Conservation (phyloP, 1,284 basidiomycete genomes). For the Boletus sp. region DNA sequence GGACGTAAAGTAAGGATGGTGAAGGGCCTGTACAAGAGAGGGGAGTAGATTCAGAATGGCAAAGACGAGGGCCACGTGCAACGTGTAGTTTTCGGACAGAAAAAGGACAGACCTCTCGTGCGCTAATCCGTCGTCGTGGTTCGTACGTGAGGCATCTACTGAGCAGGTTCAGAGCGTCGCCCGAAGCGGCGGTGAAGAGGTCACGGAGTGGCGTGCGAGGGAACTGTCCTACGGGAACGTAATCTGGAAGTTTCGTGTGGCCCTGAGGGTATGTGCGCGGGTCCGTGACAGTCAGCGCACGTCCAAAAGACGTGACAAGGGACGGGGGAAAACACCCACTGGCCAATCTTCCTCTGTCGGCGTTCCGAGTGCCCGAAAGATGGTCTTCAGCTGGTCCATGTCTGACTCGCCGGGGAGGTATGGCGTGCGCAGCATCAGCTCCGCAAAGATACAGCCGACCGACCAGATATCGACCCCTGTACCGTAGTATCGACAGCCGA, state of each 20-base stretch:
- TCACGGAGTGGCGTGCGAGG: slow-evolving; percentile 79
- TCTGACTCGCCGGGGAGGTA: slow-evolving; percentile 93
- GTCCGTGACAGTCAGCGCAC: background rate
- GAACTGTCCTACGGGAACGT: slow-evolving; percentile 78
- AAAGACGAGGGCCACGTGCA: background rate
- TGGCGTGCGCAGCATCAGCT: slow-evolving; percentile 91
- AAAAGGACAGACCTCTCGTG: slow-evolving; percentile 59
- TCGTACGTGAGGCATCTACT: slow-evolving; percentile 81
- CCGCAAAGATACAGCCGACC: slow-evolving; percentile 93
- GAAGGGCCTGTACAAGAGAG: slow-evolving; percentile 51
- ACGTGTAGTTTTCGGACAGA: background rate
- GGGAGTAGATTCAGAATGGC: slow-evolving; percentile 2
- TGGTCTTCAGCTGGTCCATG: slow-evolving; percentile 94
- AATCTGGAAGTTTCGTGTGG: slow-evolving; percentile 86
- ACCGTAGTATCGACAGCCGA: slow-evolving; percentile 85
- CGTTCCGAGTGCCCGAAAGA: slow-evolving; percentile 90
- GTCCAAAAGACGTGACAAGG: background rate
- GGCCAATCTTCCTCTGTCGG: slow-evolving; percentile 98
- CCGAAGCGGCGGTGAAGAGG: slow-evolving; percentile 87
- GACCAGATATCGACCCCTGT: slow-evolving; percentile 92
- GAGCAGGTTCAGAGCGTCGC: slow-evolving; percentile 84
- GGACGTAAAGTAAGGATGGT: slow-evolving; percentile 75
- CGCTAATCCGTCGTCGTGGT: slow-evolving; percentile 77
- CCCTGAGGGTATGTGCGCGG: slow-evolving; percentile 49
- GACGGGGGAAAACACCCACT: slow-evolving; percentile 40